These are phyloP conservation scores for Prunus armeniaca DNA, from an alignment of 306 rosid genomes.

Conservation along the genomic window DNA sequence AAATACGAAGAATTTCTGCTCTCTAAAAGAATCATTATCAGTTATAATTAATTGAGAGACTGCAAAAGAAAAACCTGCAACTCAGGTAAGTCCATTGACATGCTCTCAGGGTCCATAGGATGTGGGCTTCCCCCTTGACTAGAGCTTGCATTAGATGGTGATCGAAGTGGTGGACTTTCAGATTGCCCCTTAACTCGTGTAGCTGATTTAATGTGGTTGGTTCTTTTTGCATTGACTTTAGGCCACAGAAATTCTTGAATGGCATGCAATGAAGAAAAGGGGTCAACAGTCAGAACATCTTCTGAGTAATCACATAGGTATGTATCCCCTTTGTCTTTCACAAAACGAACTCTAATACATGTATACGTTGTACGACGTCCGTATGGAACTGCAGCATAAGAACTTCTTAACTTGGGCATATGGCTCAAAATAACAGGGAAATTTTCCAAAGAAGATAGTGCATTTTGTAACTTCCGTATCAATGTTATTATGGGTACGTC, in stretches of 20 bases:
- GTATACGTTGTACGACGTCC: slow-evolving; percentile 58
- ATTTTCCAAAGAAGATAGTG: slow-evolving; percentile 80
- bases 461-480: slow-evolving; percentile 65
- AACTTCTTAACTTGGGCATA: slow-evolving; percentile 51
- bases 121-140: slow-evolving; percentile 36
- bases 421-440: slow-evolving; percentile 75
- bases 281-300: slow-evolving; percentile 69
- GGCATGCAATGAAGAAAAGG: slow-evolving; percentile 68
- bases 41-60: slow-evolving; percentile 8
- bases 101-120: slow-evolving; percentile 28
- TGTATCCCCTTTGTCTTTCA: slow-evolving; percentile 70
- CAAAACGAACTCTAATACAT: slow-evolving; percentile 69
- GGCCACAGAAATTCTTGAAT: slow-evolving; percentile 78
- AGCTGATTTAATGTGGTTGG: slow-evolving; percentile 28
- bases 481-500: slow-evolving; percentile 52
- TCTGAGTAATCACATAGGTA: slow-evolving; percentile 50
- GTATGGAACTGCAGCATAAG: slow-evolving; percentile 69
- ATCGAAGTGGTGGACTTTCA: slow-evolving; percentile 45
- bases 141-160: slow-evolving; percentile 47
- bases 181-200: slow-evolving; percentile 37
- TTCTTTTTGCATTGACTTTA: slow-evolving; percentile 46
- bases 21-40: neutral
- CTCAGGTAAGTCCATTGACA: slow-evolving; percentile 49
- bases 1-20: neutral
- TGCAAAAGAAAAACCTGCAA: slow-evolving; percentile 44